Percentiles rank a stretch among this genome's conserved stretches.
These are phyloP conservation scores for Exophiala sp. DNA, from an alignment of 2,329 filamentous ascomycete species.

Conservation along the genomic window DNA sequence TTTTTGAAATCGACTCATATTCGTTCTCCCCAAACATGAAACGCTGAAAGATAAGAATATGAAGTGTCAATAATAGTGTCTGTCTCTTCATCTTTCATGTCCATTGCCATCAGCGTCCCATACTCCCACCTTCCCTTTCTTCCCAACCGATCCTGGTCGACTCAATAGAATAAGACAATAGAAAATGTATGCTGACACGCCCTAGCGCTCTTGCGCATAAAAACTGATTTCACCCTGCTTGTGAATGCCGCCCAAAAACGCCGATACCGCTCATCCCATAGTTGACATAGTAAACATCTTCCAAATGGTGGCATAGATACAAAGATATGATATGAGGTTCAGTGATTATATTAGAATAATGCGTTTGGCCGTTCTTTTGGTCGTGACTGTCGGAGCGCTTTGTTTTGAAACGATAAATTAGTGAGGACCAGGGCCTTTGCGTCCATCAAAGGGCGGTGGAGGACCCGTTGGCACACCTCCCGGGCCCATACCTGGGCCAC, in stretches of 20 bases:
- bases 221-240: constrained; percentile 1
- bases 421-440: constrained; percentile 5
- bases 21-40: too few relatives aligned
- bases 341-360: constrained; percentile 22
- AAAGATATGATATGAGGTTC: constrained; percentile 1
- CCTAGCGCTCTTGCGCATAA: constrained; percentile 10
- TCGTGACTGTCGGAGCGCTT: constrained; percentile 1
- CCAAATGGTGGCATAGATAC: constrained; percentile 20
- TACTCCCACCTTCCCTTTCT: too few relatives aligned
- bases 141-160: too few relatives aligned
- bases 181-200: too few relatives aligned
- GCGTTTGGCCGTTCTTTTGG: constrained; percentile 2
- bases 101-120: too few relatives aligned
- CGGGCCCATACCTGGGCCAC: constrained; percentile 13
- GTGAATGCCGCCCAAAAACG: constrained; percentile 13
- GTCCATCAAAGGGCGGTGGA: constrained; percentile 15
- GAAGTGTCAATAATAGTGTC: too few relatives aligned
- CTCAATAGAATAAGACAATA: too few relatives aligned
- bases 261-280: constrained; percentile 24
- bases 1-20: too few relatives aligned
- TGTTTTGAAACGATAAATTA: constrained; percentile 4
- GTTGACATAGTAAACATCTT: constrained; percentile 18
- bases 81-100: too few relatives aligned
- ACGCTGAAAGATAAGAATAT: too few relatives aligned
- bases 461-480: constrained; percentile 15